Base-by-base conservation (phyloP, 768 basidiomycete species). In the Ramaria sp. region DNA sequence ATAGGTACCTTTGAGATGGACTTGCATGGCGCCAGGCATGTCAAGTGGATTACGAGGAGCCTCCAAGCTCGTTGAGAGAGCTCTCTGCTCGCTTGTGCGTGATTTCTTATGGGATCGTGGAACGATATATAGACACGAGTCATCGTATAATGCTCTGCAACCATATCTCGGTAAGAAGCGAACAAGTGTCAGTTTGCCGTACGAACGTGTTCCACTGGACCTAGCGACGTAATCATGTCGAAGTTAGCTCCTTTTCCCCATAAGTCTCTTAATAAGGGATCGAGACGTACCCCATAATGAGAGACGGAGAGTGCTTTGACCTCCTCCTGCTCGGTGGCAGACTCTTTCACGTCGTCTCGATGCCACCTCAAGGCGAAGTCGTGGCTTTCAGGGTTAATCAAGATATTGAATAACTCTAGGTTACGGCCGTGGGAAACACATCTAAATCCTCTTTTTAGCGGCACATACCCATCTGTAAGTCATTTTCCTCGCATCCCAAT, bases 141-240 rank as follows among this genome's bases (percentile, higher is more conserved):
- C 87, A 41, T 75, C 72, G 60, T 83, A 83, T 31, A 90, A 70
- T 0, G 85, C 86, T 0, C 85, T 86, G 62, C 30, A 31, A n/a
- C 15, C 34, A 45, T 46, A 13, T 24, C 2, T 37, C 27, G 30
- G 45, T 15, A 5, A 34, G 17, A 49, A 12, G 48, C 24, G 22
- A 3, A 20, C 27, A 43, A 33, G 7, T 3, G n/a, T 27, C 31
- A 49, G 24, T 30, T 27, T 12, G n/a, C 22, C 1, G 46, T 7
- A 70, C 81, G 54, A 71, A 86, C 86, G 85, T 82, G 63, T 89
- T 90, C 86, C 86, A 90, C 69, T 91, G 86, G 0, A 88, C 75
- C 84, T 88, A 52, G 9, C 4, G 34, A 24, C 3, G 5, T 7
- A 24, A 7, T 3, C 3, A 10, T 52, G n/a, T 37, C 7, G 20